A percentile compares a stretch with the other conserved stretches of the same genome.
Conservation (phyloP, 2,329 filamentous ascomycete species). For the Fusarium sp. region DNA sequence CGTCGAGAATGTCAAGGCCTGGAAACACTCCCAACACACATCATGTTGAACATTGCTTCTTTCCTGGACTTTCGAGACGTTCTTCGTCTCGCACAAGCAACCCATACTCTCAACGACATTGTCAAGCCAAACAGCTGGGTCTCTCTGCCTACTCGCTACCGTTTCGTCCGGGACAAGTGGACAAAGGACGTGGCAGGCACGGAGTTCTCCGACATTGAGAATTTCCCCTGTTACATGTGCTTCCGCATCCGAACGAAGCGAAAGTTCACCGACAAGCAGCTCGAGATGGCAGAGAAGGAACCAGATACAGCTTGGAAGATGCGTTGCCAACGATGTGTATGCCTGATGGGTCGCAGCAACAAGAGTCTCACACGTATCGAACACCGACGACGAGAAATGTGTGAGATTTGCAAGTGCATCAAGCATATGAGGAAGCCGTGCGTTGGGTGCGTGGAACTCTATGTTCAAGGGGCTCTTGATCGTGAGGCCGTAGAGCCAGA, state of each 20-base stretch:
- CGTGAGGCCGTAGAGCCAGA: background rate
- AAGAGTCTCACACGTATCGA: slow-evolving; percentile 17
- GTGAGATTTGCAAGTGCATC: slow-evolving; percentile 30
- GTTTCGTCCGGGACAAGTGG: slow-evolving; percentile 26
- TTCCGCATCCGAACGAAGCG: slow-evolving; percentile 6
- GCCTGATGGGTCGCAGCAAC: slow-evolving; percentile 2
- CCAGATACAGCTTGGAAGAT: slow-evolving; percentile 29
- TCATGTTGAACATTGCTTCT: slow-evolving; percentile 21
- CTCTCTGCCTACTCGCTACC: slow-evolving; percentile 25
- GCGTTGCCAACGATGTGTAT: slow-evolving; percentile 24
- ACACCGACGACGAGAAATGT: slow-evolving; percentile 20
- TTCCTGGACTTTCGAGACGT: slow-evolving; percentile 21
- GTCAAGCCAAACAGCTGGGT: slow-evolving; percentile 25
- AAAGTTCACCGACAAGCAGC: slow-evolving; percentile 17
- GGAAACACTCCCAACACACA: slow-evolving; percentile 21
- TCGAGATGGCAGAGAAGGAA: background rate
- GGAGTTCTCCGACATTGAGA: background rate
- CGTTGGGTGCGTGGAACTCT: slow-evolving; percentile 32
- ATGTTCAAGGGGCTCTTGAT: slow-evolving; percentile 22
- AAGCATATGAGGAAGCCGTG: slow-evolving; percentile 22
- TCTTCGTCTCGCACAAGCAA: slow-evolving; percentile 9
- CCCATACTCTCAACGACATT: slow-evolving; percentile 5
- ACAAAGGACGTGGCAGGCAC: background rate
- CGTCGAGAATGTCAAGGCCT: slow-evolving; percentile 1
- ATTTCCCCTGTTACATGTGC: slow-evolving; percentile 35